Evolutionary conservation across 2,329 filamentous ascomycete species (phyloP).

Genomic region (Ambrosiella beaveri): DNA sequence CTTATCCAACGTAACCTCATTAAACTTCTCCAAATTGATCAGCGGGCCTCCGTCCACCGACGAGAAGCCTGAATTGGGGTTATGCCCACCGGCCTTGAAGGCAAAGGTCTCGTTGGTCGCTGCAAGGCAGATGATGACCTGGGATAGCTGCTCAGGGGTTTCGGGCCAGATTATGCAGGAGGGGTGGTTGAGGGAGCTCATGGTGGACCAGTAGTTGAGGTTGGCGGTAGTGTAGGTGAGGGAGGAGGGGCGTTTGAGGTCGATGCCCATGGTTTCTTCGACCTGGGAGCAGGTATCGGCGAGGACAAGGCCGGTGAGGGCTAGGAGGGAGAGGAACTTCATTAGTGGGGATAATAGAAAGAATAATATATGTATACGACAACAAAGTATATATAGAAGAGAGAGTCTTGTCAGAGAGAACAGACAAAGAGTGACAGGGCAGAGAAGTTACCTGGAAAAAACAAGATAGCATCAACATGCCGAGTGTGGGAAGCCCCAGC

Average conservation of each 20-base stretch:
- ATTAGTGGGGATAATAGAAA: background rate
- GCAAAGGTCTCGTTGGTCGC: constrained; percentile 22
- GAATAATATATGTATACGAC: background rate
- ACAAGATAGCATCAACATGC: too few species aligned
- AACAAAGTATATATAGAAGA: background rate
- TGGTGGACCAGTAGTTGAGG: constrained; percentile 20
- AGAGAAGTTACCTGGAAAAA: too few species aligned
- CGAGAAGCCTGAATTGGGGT: constrained; percentile 18
- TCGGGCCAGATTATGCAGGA: constrained; percentile 18
- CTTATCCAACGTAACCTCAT: constrained; percentile 13
- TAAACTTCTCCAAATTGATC: constrained; percentile 18
- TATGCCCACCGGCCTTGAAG: constrained; percentile 21
- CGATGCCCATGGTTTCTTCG: background rate
- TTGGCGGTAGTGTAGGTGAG: constrained; percentile 1
- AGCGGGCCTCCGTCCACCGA: constrained; percentile 15
- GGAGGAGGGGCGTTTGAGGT: background rate
- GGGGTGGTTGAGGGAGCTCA: constrained; percentile 17
- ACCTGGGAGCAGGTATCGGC: constrained; percentile 1
- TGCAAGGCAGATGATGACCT: constrained; percentile 13
- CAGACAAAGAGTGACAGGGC: too few species aligned
- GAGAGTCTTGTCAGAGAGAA: background rate
- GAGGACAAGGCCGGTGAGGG: constrained; percentile 1
- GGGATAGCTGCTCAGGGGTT: constrained; percentile 15
- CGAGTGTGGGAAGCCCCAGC: too few species aligned
- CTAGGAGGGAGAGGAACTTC: background rate